Base-by-base conservation (phyloP, 768 basidiomycete genomes). In the Agrocybe praecox region DNA sequence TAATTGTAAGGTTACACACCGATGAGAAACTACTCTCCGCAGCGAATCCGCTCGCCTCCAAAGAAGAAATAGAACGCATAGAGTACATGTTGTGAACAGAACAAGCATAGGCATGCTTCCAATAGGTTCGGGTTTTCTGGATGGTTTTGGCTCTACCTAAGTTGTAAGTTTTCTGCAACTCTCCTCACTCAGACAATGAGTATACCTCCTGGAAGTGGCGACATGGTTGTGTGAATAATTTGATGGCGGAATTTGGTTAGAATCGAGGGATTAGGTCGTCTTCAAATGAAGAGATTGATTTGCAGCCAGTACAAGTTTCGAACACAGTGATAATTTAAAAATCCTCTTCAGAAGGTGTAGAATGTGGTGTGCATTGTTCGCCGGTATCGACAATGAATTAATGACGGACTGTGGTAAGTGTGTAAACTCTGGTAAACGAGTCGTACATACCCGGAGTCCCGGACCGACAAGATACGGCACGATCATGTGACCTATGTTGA, bases 41-140 rank as follows among this genome's bases (percentile, higher is more conserved):
- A 90, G 56, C 0, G 74, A 69, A 56, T 82, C 78, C 14, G 86
- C 83, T 14, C 84, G 74, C 54, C 85, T 76, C 87, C 85, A 89
- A 0, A 90, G 70, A 21, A 90, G 60, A 63, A 87, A 88, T 9
- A 90, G 63, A 3, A 74, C 66, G 58, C 83, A 84, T 1, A 86
- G 67, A 3, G 81, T 81, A 65, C 82, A 87, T 5, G 79, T 80
- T 19, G 85, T 87, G 56, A 83, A 74, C 11, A 89, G 73, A 54
- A 85, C 70, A 3, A 89, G 70, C 57, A 85, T 51, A 19, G 80
- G 72, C 58, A 79, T 72, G 62, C 79, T 83, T 17, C 86, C 87
- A 51, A 88, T 74, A 15, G 88, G 88, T 58, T 89, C 79, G 10
- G 87, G 86, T 63, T 84, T 87, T 10, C 78, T 81, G 10, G 82